Conservation (phyloP, 805 yeast species). For the Suhomyces prunicola region DNA sequence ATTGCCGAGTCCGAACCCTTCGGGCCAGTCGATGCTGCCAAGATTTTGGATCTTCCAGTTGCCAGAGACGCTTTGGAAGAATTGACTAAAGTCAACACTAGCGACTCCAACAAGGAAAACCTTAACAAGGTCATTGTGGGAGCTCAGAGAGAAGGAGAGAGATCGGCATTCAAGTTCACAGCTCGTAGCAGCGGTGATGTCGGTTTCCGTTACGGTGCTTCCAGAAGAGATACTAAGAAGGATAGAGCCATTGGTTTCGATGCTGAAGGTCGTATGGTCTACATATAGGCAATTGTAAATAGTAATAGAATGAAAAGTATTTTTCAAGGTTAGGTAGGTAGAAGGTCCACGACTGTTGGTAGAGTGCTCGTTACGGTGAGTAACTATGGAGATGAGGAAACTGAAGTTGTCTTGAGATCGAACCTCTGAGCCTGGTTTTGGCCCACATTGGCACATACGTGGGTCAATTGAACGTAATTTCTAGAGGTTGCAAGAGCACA, state of each 20-base stretch:
- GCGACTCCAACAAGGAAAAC: conserved; percentile 30
- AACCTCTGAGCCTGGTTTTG: background rate
- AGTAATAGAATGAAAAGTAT: conserved; percentile 24
- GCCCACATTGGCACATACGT: background rate
- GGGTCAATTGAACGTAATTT: background rate
- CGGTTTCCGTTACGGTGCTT: conserved; percentile 90
- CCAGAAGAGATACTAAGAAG: conserved; percentile 82
- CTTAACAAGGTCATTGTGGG: conserved; percentile 45
- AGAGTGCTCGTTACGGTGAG: too few species aligned
- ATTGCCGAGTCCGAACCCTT: conserved; percentile 94
- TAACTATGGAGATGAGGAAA: too few species aligned
- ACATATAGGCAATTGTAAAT: conserved; percentile 38
- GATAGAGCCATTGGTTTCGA: conserved; percentile 74
- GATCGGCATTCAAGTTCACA: conserved; percentile 68
- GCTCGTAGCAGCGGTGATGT: conserved; percentile 78
- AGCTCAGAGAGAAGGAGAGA: conserved; percentile 64
- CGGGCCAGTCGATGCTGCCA: conserved; percentile 94
- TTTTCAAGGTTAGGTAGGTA: background rate
- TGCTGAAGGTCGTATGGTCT: conserved; percentile 58
- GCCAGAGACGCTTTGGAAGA: conserved; percentile 74
- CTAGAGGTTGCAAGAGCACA: background rate
- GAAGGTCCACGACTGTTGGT: too few species aligned
- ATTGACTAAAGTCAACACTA: conserved; percentile 59
- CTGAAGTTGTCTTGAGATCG: background rate
- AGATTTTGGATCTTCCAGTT: conserved; percentile 78